These are phyloP conservation scores for Sporobolomyces roseus DNA, from an alignment of 768 basidiomycete species.

Conservation along the genomic window DNA sequence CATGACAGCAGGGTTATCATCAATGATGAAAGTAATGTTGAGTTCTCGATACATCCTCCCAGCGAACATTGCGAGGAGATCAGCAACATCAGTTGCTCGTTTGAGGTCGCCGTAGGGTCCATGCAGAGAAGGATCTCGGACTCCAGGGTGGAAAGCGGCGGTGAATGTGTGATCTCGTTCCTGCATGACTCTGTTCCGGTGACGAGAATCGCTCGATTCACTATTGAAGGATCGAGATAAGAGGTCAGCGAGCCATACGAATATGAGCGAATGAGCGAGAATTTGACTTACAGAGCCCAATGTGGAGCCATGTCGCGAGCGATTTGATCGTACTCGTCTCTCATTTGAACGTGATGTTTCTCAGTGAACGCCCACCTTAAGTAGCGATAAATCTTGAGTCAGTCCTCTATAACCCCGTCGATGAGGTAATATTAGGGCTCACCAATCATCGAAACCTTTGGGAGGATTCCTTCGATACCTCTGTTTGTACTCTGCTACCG, in stretches of 20 bases:
- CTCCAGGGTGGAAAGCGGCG: constrained; percentile 34
- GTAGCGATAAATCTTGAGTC: not conserved
- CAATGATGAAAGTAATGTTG: constrained; percentile 45
- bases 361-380: constrained; percentile 55
- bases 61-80: constrained; percentile 38
- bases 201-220: constrained; percentile 41
- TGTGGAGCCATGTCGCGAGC: constrained; percentile 74
- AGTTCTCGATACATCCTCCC: constrained; percentile 37
- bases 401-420: not conserved
- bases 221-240: constrained; percentile 20
- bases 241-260: not conserved
- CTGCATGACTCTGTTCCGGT: constrained; percentile 43
- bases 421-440: constrained; percentile 19
- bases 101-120: constrained; percentile 42
- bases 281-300: constrained; percentile 66
- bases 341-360: constrained; percentile 54
- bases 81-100: constrained; percentile 44
- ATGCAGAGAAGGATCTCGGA: constrained; percentile 20
- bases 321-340: constrained; percentile 60
- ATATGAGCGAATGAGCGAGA: not conserved
- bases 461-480: constrained; percentile 77
- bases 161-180: constrained; percentile 46
- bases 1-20: constrained; percentile 45
- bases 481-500: constrained; percentile 73
- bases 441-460: constrained; percentile 90